Evolutionary conservation across 441 rosid genomes (phyloP).

Genomic region (Adansonia rubrostipa): DNA sequence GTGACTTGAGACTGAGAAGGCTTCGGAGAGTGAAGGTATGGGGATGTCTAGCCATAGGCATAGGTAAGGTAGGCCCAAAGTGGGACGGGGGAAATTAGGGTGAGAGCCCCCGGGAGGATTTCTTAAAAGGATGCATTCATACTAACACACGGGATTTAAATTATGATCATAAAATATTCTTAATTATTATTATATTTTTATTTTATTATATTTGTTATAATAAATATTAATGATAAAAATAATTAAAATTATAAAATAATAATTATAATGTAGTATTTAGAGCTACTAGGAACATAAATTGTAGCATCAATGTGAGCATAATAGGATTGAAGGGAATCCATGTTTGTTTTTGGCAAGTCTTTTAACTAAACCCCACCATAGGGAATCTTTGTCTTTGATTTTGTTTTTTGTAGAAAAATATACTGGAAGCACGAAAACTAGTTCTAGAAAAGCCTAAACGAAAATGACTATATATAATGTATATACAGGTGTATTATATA

Average conservation of each 20-base stretch:
- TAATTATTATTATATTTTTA: no score
- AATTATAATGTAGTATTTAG: not conserved
- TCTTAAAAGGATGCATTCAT: not conserved
- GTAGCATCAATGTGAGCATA: conserved; percentile 28
- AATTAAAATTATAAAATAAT: no score
- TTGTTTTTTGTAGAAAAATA: not conserved
- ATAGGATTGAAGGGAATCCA: conserved; percentile 45
- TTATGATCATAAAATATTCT: not conserved
- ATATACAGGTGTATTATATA: not conserved
- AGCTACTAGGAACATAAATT: conserved; percentile 24
- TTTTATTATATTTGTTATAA: no score
- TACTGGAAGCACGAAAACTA: not conserved
- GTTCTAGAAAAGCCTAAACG: conserved; percentile 25
- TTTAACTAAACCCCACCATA: conserved; percentile 8
- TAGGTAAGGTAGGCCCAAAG: conserved; percentile 13
- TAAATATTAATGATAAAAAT: no score
- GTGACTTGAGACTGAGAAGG: not conserved
- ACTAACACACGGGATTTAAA: not conserved
- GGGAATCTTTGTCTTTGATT: conserved; percentile 39
- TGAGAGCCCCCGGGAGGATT: conserved; percentile 19
- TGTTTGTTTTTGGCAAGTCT: conserved; percentile 10
- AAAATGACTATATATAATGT: conserved; percentile 15
- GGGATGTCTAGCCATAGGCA: conserved; percentile 32
- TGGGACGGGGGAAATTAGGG: not conserved
- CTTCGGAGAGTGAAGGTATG: conserved; percentile 20